Evolutionary conservation across 1,284 basidiomycete genomes (phyloP).

Genomic region (Fomitopsis pinicola): DNA sequence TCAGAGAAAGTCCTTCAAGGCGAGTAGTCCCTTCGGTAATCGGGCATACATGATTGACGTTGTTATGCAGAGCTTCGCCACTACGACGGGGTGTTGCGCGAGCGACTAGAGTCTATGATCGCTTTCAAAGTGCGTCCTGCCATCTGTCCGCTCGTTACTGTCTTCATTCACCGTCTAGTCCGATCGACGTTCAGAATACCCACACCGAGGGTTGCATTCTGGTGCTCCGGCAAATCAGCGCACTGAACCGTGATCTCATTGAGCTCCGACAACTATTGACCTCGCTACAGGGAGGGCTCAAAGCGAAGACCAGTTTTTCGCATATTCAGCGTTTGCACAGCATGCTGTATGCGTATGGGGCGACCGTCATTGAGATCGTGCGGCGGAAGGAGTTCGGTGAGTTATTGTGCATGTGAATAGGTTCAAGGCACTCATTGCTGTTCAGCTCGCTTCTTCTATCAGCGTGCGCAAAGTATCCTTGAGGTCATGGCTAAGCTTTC

Average conservation of each 20-base stretch:
- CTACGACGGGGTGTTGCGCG: slow-evolving; percentile 54
- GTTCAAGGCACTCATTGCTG: background rate
- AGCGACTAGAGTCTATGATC: slow-evolving; percentile 53
- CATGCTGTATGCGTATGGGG: slow-evolving; percentile 91
- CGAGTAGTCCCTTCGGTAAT: slow-evolving; percentile 16
- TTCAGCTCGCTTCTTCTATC: slow-evolving; percentile 72
- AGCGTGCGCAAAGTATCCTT: slow-evolving; percentile 71
- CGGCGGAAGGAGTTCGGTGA: slow-evolving; percentile 84
- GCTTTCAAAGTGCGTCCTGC: slow-evolving; percentile 49
- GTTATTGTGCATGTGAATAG: slow-evolving; percentile 17
- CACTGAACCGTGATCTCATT: slow-evolving; percentile 73
- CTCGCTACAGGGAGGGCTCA: slow-evolving; percentile 64
- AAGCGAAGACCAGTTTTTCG: slow-evolving; percentile 79
- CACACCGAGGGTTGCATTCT: slow-evolving; percentile 70
- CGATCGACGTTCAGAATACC: slow-evolving; percentile 51
- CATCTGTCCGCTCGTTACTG: background rate
- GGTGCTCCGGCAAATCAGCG: slow-evolving; percentile 66
- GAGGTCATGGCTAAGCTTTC: slow-evolving; percentile 82
- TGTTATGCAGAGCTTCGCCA: slow-evolving; percentile 52
- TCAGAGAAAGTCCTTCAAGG: slow-evolving; percentile 54
- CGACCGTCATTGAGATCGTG: slow-evolving; percentile 88
- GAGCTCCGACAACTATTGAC: slow-evolving; percentile 61
- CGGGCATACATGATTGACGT: background rate
- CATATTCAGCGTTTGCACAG: slow-evolving; percentile 87
- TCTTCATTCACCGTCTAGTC: slow-evolving; percentile 1